Base-by-base conservation (phyloP, 805 yeast genomes). In the Starmerella tilneyi region DNA sequence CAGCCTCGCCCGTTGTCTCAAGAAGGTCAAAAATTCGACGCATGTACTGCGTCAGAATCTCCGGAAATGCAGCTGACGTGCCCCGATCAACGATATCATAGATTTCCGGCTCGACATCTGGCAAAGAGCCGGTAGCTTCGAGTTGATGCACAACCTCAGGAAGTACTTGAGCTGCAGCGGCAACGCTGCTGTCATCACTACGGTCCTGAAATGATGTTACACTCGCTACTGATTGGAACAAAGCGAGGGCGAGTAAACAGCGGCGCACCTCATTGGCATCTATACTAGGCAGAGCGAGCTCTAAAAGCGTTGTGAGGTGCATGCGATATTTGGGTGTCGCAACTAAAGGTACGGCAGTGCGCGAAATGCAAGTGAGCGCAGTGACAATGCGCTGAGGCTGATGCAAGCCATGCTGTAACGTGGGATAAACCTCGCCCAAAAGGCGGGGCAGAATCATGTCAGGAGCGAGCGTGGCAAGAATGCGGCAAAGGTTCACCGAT, bases 231-330 rank as follows among this genome's bases (percentile, higher is more conserved):
- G 84, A 69, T 9, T 84, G 80, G 45, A 92, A 72, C 16, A 82
- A 71, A 47, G 78, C 74, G 32, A 88, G 63, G 0, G 94, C 73
- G 42, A 76, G 72, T 13, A 78, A 69, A 0, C 95, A 79, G 58
- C 88, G 75, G 12, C 69, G 70, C 40, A 85, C 70, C 61, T 92
- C 98, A 59, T 88, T 92, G 0, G 88, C 75, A 59, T 92, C 97
- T 23, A 92, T 77, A 24, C 92, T 95, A 0, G 86, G 83, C 7
- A 86, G 60, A 2, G 79, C 66, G 61, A 84, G 69, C 22, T 78
- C 74, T 31, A 88, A 59, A 13, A 92, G 66, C 44, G 94, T 74
- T 0, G 94, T 76, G 11, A 85, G 65, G 56, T 92, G 98, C 11
- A 84, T 77, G 35, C 95, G 67, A 58, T 73, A 84, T 2, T 76